Conservation (phyloP, 768 basidiomycete species). For the Kwoniella heveanensis region DNA sequence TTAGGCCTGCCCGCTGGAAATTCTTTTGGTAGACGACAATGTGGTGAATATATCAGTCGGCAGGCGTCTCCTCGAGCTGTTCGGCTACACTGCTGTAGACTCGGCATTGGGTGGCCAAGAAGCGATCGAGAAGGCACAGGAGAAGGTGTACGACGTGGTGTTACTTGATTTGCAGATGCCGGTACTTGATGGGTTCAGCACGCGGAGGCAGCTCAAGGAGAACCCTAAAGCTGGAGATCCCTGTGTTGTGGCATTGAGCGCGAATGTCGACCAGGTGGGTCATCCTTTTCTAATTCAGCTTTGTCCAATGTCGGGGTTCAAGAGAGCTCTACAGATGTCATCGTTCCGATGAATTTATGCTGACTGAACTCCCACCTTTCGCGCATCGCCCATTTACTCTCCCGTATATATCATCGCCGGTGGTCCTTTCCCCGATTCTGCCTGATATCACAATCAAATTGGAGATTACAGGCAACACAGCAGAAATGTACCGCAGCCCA, state of each 20-base stretch:
- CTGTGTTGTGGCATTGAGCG: conserved; percentile 41
- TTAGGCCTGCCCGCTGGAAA: conserved; percentile 32
- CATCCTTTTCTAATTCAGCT: neutral
- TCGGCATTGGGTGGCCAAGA: conserved; percentile 48
- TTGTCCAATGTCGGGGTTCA: neutral
- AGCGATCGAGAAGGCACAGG: conserved; percentile 46
- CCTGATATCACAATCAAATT: neutral
- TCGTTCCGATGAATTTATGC: neutral
- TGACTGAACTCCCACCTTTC: too few species aligned
- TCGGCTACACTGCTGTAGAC: conserved; percentile 44
- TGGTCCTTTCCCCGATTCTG: neutral
- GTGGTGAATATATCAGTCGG: conserved; percentile 44
- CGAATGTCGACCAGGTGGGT: conserved; percentile 43
- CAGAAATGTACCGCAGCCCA: conserved; percentile 22
- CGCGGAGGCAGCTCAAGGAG: conserved; percentile 28
- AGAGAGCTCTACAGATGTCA: too few species aligned
- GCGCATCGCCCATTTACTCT: too few species aligned
- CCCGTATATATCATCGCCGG: too few species aligned
- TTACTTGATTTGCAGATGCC: conserved; percentile 54
- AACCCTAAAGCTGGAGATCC: conserved; percentile 32
- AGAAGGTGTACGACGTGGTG: conserved; percentile 45
- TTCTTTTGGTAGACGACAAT: conserved; percentile 52
- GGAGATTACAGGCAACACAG: conserved; percentile 21
- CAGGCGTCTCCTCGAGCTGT: conserved; percentile 41
- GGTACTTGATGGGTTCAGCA: conserved; percentile 39